A percentile compares a stretch with the other conserved stretches of the same genome.
phyloP scores from a whole-genome alignment of 1,139 yeast species.

The Kodamaea alishanica region DNA sequence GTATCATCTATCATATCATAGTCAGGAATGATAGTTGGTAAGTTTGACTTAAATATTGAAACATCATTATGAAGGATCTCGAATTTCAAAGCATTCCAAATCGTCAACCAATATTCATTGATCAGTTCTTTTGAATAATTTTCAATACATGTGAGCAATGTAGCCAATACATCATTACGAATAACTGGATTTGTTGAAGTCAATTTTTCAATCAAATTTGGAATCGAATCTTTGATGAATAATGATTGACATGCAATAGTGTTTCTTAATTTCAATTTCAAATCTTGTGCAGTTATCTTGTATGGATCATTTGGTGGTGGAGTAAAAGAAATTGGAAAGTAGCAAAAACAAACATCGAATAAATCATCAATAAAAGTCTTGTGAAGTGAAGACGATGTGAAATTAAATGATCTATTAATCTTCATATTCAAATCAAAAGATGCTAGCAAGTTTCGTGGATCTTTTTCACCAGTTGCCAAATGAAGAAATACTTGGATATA shows the following conservation, averaged over 20 bases:
- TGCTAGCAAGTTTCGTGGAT: constrained; percentile 76
- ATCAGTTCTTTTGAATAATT: constrained; percentile 47
- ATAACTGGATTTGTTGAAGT: constrained; percentile 78
- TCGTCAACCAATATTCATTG: constrained; percentile 60
- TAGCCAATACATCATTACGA: constrained; percentile 68
- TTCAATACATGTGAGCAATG: constrained; percentile 56
- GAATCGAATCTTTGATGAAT: constrained; percentile 72
- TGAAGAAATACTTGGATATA: constrained; percentile 59
- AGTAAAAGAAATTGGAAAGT: constrained; percentile 92
- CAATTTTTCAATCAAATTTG: constrained; percentile 77
- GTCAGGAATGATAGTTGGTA: constrained; percentile 28
- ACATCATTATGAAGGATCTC: constrained; percentile 76
- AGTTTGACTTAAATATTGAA: constrained; percentile 30
- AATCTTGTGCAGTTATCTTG: constrained; percentile 68
- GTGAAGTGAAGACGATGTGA: constrained; percentile 28
- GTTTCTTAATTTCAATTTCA: constrained; percentile 54
- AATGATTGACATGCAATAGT: constrained; percentile 63
- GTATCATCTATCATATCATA: constrained; percentile 31
- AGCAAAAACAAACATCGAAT: constrained; percentile 88
- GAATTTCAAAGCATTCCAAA: constrained; percentile 88
- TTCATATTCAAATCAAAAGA: constrained; percentile 59
- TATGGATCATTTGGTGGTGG: constrained; percentile 94
- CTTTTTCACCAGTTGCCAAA: constrained; percentile 85
- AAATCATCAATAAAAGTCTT: constrained; percentile 45
- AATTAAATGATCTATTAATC: constrained; percentile 46